A percentile compares a stretch with the other conserved stretches of the same genome.
phyloP scores from a whole-genome alignment of 805 yeast genomes.

The Ogataea trehaloabstinens region DNA sequence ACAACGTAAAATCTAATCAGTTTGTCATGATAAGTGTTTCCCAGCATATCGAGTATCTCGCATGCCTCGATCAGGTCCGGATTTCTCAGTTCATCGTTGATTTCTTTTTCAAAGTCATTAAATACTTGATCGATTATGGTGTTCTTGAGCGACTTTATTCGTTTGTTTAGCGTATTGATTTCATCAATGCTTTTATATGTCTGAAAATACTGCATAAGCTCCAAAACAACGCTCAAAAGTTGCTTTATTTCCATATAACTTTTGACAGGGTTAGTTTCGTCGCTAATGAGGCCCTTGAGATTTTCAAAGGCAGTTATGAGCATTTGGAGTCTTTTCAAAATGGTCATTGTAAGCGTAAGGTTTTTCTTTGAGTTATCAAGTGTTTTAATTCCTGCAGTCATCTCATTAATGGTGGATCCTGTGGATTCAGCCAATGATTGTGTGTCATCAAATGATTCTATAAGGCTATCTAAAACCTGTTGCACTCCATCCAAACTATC shows the following conservation, averaged over 20 bases:
- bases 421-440: slow-evolving; percentile 51
- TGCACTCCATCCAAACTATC: slow-evolving; percentile 25
- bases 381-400: slow-evolving; percentile 75
- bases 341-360: slow-evolving; percentile 79
- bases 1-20: slow-evolving; percentile 73
- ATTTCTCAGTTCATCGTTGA: slow-evolving; percentile 35
- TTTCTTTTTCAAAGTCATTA: slow-evolving; percentile 62
- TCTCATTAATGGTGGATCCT: slow-evolving; percentile 57
- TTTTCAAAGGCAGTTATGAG: slow-evolving; percentile 70
- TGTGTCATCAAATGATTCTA: slow-evolving; percentile 46
- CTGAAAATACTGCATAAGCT: slow-evolving; percentile 68
- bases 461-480: slow-evolving; percentile 38
- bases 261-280: slow-evolving; percentile 22
- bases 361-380: slow-evolving; percentile 84
- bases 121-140: slow-evolving; percentile 67
- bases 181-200: slow-evolving; percentile 82
- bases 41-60: slow-evolving; percentile 63
- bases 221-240: slow-evolving; percentile 67
- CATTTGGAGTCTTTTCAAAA: slow-evolving; percentile 84
- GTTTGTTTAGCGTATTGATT: slow-evolving; percentile 61
- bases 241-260: slow-evolving; percentile 55
- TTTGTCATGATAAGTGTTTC: slow-evolving; percentile 53
- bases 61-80: slow-evolving; percentile 61
- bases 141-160: slow-evolving; percentile 57
- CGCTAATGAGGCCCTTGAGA: slow-evolving; percentile 45